Percentiles rank a stretch among this genome's conserved stretches.
phyloP scores from a whole-genome alignment of 2,329 filamentous ascomycete genomes.

The Cytospora chrysosperma region DNA sequence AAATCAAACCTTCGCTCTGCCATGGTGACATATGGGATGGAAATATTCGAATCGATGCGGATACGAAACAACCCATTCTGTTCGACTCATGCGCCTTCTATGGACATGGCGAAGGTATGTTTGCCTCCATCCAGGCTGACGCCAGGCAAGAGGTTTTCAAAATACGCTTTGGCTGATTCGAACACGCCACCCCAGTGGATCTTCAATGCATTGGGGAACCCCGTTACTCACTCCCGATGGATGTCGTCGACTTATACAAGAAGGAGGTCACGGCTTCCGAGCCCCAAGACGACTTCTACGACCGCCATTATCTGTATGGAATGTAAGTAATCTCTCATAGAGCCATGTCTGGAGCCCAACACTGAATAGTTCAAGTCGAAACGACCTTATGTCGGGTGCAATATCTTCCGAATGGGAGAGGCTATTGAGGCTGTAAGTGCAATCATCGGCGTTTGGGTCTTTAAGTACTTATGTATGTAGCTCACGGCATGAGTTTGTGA shows the following conservation, averaged over 20 bases:
- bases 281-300: constrained; percentile 7
- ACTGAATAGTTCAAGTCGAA: not conserved
- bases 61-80: constrained; percentile 34
- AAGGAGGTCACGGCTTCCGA: constrained; percentile 1
- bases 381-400: not conserved
- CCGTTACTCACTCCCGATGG: not conserved
- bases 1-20: constrained; percentile 42
- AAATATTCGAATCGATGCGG: constrained; percentile 36
- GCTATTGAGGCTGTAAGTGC: not conserved
- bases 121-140: not conserved
- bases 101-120: constrained; percentile 42
- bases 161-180: not conserved
- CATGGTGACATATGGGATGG: constrained; percentile 46
- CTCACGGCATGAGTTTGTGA: not conserved
- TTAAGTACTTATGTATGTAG: too few relatives aligned
- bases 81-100: constrained; percentile 44
- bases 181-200: not conserved
- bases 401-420: constrained; percentile 4
- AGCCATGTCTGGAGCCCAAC: not conserved
- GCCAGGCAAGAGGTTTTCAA: not conserved
- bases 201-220: constrained; percentile 5
- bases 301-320: constrained; percentile 3
- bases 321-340: not conserved
- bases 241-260: constrained; percentile 3
- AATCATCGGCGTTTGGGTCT: too few relatives aligned